phyloP scores from a whole-genome alignment of 768 basidiomycete species.

The Hemileccinum impolitum region DNA sequence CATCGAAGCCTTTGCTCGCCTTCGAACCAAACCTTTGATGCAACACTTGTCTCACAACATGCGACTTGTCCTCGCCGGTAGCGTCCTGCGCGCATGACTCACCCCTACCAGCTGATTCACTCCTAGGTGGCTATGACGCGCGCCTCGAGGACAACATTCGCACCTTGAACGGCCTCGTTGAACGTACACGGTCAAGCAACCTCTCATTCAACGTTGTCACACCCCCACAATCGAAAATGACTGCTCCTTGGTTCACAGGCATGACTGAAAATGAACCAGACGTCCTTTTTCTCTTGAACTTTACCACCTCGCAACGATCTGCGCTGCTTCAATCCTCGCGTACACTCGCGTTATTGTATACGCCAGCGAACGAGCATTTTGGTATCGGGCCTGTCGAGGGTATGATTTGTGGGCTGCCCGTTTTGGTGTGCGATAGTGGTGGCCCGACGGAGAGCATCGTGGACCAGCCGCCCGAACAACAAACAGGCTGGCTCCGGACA shows the following conservation, averaged over 20 bases:
- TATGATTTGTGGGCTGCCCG: constrained; percentile 88
- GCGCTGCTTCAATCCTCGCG: constrained; percentile 66
- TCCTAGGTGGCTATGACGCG: constrained; percentile 83
- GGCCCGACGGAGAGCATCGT: constrained; percentile 89
- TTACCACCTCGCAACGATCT: constrained; percentile 79
- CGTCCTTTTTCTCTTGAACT: constrained; percentile 89
- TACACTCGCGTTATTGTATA: constrained; percentile 82
- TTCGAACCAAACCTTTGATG: constrained; percentile 34
- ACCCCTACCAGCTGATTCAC: constrained; percentile 1
- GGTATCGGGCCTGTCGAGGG: constrained; percentile 95
- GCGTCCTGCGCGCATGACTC: constrained; percentile 6
- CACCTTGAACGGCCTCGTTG: constrained; percentile 61
- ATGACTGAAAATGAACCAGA: constrained; percentile 44
- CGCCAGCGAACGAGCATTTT: constrained; percentile 94
- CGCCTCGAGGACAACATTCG: constrained; percentile 80
- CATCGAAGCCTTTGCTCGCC: constrained; percentile 66
- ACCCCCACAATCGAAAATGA: constrained; percentile 39
- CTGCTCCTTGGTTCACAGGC: constrained; percentile 41
- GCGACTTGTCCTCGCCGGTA: constrained; percentile 80
- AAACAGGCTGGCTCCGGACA: constrained; percentile 76
- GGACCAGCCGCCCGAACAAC: constrained; percentile 33
- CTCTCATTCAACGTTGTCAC: constrained; percentile 60
- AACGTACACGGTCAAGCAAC: constrained; percentile 48
- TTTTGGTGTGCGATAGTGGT: constrained; percentile 82
- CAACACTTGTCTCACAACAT: constrained; percentile 33